phyloP scores from a whole-genome alignment of 2,329 filamentous ascomycete genomes.

The Scleromitrula shiraiana region DNA sequence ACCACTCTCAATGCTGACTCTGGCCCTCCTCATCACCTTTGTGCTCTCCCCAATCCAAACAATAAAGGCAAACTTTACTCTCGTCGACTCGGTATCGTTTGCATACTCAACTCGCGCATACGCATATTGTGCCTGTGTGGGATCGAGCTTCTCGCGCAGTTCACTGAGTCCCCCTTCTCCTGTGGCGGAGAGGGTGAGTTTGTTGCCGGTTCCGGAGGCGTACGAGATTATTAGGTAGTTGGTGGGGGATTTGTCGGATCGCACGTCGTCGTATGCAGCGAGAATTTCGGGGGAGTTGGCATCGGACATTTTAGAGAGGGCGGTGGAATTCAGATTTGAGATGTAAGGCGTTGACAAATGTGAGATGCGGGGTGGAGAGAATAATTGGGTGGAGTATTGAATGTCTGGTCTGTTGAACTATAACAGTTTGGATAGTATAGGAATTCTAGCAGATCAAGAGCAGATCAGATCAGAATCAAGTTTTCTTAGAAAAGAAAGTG shows the following conservation, averaged over 20 bases:
- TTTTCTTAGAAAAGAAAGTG: neutral
- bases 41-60: slow-evolving; percentile 61
- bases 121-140: slow-evolving; percentile 23
- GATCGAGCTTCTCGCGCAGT: slow-evolving; percentile 47
- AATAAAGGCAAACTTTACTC: slow-evolving; percentile 60
- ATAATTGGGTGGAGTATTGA: neutral
- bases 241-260: slow-evolving; percentile 55
- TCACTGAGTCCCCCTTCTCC: slow-evolving; percentile 54
- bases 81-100: slow-evolving; percentile 61
- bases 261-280: slow-evolving; percentile 58
- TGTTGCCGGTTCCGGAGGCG: slow-evolving; percentile 46
- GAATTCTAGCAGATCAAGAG: neutral
- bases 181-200: slow-evolving; percentile 46
- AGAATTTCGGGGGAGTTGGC: slow-evolving; percentile 50
- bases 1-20: slow-evolving; percentile 59
- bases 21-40: slow-evolving; percentile 62
- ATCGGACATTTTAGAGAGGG: slow-evolving; percentile 44
- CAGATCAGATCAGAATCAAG: neutral
- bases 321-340: neutral
- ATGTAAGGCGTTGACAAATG: neutral
- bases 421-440: neutral
- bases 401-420: neutral
- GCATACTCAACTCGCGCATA: slow-evolving; percentile 56
- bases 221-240: slow-evolving; percentile 64
- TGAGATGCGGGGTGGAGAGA: neutral